phyloP scores from a whole-genome alignment of 257 asterid genomes.

The Ballota nigra region DNA sequence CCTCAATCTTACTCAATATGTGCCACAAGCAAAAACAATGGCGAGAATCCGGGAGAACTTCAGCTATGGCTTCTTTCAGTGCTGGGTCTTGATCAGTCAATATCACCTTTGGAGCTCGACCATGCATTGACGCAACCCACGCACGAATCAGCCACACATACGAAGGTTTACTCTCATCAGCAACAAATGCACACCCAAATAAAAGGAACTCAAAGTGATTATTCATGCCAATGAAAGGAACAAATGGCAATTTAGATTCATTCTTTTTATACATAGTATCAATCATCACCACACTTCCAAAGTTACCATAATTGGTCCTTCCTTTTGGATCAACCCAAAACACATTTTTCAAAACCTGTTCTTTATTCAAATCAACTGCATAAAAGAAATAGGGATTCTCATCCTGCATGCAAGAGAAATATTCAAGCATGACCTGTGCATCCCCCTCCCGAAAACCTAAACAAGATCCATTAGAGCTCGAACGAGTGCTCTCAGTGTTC shows the following conservation, averaged over 20 bases:
- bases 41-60: conserved; percentile 45
- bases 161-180: conserved; percentile 43
- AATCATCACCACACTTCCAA: conserved; percentile 47
- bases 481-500: conserved; percentile 12
- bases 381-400: conserved; percentile 53
- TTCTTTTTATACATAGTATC: conserved; percentile 38
- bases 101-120: conserved; percentile 53
- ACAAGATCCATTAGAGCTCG: conserved; percentile 17
- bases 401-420: conserved; percentile 46
- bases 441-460: conserved; percentile 44
- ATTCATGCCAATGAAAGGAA: conserved; percentile 52
- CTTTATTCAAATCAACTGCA: conserved; percentile 49
- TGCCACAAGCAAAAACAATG: conserved; percentile 57
- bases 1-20: conserved; percentile 41
- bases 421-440: conserved; percentile 41
- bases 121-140: conserved; percentile 49
- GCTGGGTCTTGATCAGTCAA: conserved; percentile 46
- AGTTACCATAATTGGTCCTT: conserved; percentile 39
- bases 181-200: conserved; percentile 48
- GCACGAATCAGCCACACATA: conserved; percentile 49
- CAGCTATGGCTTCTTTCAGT: conserved; percentile 43
- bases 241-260: conserved; percentile 41
- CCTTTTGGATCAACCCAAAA: conserved; percentile 53
- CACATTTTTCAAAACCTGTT: conserved; percentile 41
- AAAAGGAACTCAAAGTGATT: conserved; percentile 43